These are phyloP conservation scores for Mediolabrus comicus DNA, from an alignment of 108 stramenopile species.

Conservation along the genomic window DNA sequence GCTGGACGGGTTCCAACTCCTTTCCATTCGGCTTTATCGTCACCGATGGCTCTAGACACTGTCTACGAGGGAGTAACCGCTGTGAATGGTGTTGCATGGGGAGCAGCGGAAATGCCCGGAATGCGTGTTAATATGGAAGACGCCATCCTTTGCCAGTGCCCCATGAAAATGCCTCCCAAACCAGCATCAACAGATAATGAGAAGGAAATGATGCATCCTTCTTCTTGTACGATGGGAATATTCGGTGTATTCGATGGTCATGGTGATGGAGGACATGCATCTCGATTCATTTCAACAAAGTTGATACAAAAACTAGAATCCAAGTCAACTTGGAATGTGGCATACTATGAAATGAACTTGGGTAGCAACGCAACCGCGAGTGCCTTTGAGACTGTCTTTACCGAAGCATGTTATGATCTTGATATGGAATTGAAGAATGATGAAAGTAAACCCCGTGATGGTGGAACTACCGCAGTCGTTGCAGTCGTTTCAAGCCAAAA, in stretches of 20 bases:
- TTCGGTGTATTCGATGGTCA: conserved; percentile 95
- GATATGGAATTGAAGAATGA: conserved; percentile 56
- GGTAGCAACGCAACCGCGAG: neutral
- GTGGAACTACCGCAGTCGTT: conserved; percentile 83
- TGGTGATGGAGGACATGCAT: conserved; percentile 67
- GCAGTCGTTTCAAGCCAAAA: conserved; percentile 56
- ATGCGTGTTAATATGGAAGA: conserved; percentile 89
- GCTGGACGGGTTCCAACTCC: conserved; percentile 31
- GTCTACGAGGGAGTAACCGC: neutral
- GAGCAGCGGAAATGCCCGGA: conserved; percentile 82
- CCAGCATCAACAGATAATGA: conserved; percentile 2
- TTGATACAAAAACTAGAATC: conserved; percentile 24
- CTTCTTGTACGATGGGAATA: conserved; percentile 24
- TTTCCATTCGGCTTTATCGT: conserved; percentile 3
- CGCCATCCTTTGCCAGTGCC: conserved; percentile 25
- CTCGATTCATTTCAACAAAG: conserved; percentile 55
- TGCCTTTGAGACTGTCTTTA: conserved; percentile 28
- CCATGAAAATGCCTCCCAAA: conserved; percentile 8
- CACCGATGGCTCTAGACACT: conserved; percentile 2
- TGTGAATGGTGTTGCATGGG: conserved; percentile 29
- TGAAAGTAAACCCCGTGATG: conserved; percentile 15
- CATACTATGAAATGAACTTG: conserved; percentile 15
- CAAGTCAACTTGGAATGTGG: conserved; percentile 16
- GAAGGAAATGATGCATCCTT: neutral
- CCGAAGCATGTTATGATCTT: conserved; percentile 40